Evolutionary conservation across 2,329 filamentous ascomycete genomes (phyloP).

Genomic region (Truncatella angustata): DNA sequence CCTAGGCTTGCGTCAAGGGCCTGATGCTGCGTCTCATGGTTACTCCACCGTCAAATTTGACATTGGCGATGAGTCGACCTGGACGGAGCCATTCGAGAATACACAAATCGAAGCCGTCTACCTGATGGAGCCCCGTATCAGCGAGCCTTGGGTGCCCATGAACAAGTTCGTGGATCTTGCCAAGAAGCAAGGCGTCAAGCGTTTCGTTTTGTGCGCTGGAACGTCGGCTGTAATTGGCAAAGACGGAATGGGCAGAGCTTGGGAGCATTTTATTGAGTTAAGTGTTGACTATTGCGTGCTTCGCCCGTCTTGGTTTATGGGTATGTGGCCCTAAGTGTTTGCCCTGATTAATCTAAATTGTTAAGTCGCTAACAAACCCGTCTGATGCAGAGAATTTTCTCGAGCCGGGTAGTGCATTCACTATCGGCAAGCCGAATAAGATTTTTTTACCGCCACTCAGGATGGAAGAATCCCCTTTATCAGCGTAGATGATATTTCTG

Average conservation of each 20-base stretch:
- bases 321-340: neutral
- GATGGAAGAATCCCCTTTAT: conserved; percentile 20
- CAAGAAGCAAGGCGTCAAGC: conserved; percentile 15
- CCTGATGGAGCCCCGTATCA: conserved; percentile 17
- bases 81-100: conserved; percentile 12
- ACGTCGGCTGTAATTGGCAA: conserved; percentile 15
- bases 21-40: conserved; percentile 8
- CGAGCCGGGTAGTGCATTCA: conserved; percentile 14
- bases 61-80: conserved; percentile 17
- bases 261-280: conserved; percentile 17
- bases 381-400: conserved; percentile 16
- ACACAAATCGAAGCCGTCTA: conserved; percentile 15
- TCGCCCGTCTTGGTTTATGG: conserved; percentile 20
- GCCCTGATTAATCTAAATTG: neutral
- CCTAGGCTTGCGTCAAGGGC: conserved; percentile 15
- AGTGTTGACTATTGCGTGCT: conserved; percentile 20
- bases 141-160: conserved; percentile 17
- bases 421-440: conserved; percentile 17
- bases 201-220: conserved; percentile 18
- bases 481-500: conserved; percentile 18
- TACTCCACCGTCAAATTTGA: conserved; percentile 15
- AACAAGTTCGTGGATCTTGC: conserved; percentile 19
- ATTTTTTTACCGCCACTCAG: conserved; percentile 17
- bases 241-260: conserved; percentile 20
- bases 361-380: neutral